Evolutionary conservation across 257 asterid genomes (phyloP), one percentile per base, ranked within the genome.

Genomic region (Craterostigma plantagineum): DNA sequence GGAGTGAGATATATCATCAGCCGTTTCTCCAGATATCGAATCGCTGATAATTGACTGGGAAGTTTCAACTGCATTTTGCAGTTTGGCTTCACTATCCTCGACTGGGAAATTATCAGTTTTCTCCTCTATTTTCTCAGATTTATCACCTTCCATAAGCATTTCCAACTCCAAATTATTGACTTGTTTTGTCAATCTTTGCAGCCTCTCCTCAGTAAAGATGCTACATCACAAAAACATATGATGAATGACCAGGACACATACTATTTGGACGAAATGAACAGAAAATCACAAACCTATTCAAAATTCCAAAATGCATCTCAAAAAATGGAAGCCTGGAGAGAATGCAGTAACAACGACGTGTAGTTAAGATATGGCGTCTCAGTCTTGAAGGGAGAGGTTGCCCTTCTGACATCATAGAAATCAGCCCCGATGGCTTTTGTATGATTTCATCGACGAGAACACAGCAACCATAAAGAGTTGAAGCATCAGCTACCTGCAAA

Each of bases 391-490:
- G 46, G 50, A 46, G 42, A 33, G 93, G 71, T 42, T 70, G 77
- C 36, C 67, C 81, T 43, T 79, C 94, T 50, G 83, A 69, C 63
- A 77, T 55, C 65, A 77, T 67, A 47, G 99, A 76, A 54, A 90
- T 78, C 79, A 90, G 67, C 42, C 87, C 79, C 10, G 96, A 83
- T 10, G 87, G 92, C 72, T 80, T 75, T 52, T 83, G 99, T 40
- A 90, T 62, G 65, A 80, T 57, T 73, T 90, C 99, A 49, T 90
- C 99, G 48, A 77, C 96, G 65, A 90, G 71, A 58, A 90, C 84
- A 53, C 99, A 90, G 75, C 96, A 90, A 57, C 99, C 99, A 52
- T 90, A 90, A 50, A 90, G 81, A 36, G 92, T 84, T 34, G 99
- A 80, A 62, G 87, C 70, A 67, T 90, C 99, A 48, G 96, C 96